Evolutionary conservation across 306 rosid genomes (phyloP), one percentile per base, ranked within the genome.

Genomic region (Calophaca sinica): DNA sequence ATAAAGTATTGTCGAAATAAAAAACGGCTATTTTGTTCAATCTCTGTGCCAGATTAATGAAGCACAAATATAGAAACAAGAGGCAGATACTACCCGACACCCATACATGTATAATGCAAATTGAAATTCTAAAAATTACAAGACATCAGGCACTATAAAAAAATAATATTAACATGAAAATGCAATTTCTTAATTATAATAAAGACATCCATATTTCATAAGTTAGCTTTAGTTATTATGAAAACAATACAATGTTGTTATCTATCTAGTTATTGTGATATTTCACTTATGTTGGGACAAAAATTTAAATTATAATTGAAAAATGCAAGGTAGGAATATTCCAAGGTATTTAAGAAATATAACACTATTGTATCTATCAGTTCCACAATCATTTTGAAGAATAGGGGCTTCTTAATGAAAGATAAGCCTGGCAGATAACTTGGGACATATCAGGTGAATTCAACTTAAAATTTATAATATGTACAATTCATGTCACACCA

Each of bases 401-500:
- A 49, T 2, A 20, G 20, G 36, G 10, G n/a, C 58, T 53, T 66
- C 50, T 13, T 14, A 66, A 31, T 31, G 70, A 15, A 69, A 53
- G 60, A 73, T 0, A 52, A 62, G 7, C 44, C 50, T 2, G 29
- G 42, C 44, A 44, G 70, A 79, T 48, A 53, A 68, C 49, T 51
- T 60, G 9, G 9, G 5, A 41, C 5, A 33, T 29, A 33, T 68
- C 38, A 60, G 6, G 42, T 68, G 54, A 36, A 46, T n/a, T 59
- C 41, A 59, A 36, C 60, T 61, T 48, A 7, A 2, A 60, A 73
- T 57, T 73, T 59, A 58, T 15, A 46, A 36, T 45, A 67, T 75
- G 55, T 75, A 75, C 81, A 70, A 55, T 38, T 7, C 42, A 49
- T 58, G 36, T 38, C 75, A 60, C 68, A 74, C 58, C 44, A 3